Evolutionary conservation across 768 basidiomycete genomes (phyloP).

Genomic region (Agaricus blazei): DNA sequence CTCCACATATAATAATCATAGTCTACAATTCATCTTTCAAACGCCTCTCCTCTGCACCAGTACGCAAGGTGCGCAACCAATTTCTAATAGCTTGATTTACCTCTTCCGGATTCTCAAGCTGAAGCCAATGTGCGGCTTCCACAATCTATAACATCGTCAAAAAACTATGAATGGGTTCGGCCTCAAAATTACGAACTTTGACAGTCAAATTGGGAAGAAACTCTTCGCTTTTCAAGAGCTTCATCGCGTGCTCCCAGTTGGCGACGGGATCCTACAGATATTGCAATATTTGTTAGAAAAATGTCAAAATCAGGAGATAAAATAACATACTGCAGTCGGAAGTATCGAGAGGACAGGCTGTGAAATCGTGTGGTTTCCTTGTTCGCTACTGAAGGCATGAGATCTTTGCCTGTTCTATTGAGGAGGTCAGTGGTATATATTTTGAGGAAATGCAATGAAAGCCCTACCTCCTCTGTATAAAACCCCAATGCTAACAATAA

Average conservation of each 20-base stretch:
- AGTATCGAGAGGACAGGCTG: slow-evolving; percentile 40
- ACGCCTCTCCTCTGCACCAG: neutral
- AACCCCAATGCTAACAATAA: slow-evolving; percentile 51
- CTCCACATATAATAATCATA: too few relatives aligned
- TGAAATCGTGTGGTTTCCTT: slow-evolving; percentile 40
- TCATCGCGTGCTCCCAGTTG: slow-evolving; percentile 30
- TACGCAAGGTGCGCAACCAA: neutral
- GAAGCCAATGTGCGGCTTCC: slow-evolving; percentile 59
- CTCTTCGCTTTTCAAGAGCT: slow-evolving; percentile 29
- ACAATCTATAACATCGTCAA: neutral
- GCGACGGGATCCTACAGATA: slow-evolving; percentile 45
- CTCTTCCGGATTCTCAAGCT: slow-evolving; percentile 26
- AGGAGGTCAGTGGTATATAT: neutral
- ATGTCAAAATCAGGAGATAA: neutral
- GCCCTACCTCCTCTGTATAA: slow-evolving; percentile 49
- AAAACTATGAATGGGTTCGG: neutral
- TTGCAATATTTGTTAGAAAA: neutral
- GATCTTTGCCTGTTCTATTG: slow-evolving; percentile 35
- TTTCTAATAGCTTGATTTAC: neutral
- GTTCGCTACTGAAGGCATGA: slow-evolving; percentile 34
- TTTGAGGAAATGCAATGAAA: neutral
- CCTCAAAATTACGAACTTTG: slow-evolving; percentile 21
- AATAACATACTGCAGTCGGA: slow-evolving; percentile 28
- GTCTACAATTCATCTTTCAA: neutral
- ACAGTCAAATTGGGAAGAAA: slow-evolving; percentile 35